Percentiles rank a stretch among this genome's conserved stretches.
Evolutionary conservation across 768 basidiomycete species (phyloP).

Genomic region (Panaeolus papilionaceus): DNA sequence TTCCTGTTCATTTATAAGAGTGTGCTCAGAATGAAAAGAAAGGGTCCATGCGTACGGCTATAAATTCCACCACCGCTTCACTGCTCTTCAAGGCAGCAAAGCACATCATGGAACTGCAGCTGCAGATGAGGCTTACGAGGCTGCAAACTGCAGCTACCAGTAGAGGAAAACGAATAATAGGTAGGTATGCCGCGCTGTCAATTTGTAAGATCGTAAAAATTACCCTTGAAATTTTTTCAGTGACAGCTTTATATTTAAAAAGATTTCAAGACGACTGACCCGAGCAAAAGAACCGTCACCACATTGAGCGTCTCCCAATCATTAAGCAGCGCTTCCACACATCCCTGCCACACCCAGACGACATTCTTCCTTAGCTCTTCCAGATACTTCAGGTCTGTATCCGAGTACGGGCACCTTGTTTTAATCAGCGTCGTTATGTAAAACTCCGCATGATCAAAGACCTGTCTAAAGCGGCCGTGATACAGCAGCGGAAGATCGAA

Average conservation of each 20-base stretch:
- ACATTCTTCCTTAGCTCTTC: neutral
- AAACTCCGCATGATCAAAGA: neutral
- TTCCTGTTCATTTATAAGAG: neutral
- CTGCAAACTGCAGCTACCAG: neutral
- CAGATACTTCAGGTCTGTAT: neutral
- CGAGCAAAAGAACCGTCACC: neutral
- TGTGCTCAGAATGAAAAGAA: neutral
- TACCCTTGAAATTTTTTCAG: no score
- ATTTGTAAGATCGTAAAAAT: conserved; percentile 2
- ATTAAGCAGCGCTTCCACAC: neutral
- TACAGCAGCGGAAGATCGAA: conserved; percentile 2
- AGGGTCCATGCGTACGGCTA: neutral
- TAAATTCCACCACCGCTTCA: neutral
- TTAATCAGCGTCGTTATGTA: neutral
- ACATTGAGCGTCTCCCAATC: neutral
- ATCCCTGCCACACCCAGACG: neutral
- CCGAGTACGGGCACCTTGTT: no score
- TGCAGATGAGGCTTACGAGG: neutral
- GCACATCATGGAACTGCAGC: neutral
- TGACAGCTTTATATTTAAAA: no score
- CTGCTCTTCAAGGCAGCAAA: neutral
- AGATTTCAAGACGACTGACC: neutral
- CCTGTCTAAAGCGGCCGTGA: neutral
- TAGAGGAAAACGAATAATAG: neutral
- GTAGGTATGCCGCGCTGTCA: neutral